Evolutionary conservation across 2,329 filamentous ascomycete species (phyloP).

Genomic region (Lasiodiplodia theobromae): DNA sequence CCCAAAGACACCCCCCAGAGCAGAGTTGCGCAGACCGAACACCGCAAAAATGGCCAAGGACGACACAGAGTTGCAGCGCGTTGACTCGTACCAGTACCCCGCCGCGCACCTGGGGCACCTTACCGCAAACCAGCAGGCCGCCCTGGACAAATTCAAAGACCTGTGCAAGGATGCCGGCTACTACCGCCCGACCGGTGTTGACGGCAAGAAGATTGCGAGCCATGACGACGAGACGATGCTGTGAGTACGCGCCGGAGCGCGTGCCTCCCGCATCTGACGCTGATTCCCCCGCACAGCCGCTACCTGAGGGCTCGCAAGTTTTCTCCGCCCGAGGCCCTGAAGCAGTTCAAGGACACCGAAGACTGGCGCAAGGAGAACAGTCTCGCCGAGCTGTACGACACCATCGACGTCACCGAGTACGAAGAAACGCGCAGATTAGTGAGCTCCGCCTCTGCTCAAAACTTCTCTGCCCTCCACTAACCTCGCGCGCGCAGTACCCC

Average conservation of each 20-base stretch:
- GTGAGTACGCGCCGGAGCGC: constrained; percentile 52
- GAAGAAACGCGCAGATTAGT: constrained; percentile 81
- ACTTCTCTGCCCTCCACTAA: constrained; percentile 8
- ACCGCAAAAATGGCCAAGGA: constrained; percentile 21
- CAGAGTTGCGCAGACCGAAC: background rate
- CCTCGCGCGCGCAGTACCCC: constrained; percentile 69
- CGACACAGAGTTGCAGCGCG: constrained; percentile 40
- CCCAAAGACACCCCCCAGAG: background rate
- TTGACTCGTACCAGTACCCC: constrained; percentile 66
- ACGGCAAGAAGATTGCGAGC: constrained; percentile 54
- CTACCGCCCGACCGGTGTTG: constrained; percentile 58
- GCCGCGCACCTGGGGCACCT: constrained; percentile 83
- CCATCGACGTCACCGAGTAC: constrained; percentile 84
- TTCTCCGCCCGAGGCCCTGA: constrained; percentile 76
- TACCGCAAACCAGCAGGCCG: constrained; percentile 69
- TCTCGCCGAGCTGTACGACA: constrained; percentile 80
- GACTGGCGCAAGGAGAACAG: constrained; percentile 83
- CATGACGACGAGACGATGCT: constrained; percentile 78
- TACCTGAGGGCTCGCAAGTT: constrained; percentile 88
- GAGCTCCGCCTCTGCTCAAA: constrained; percentile 36
- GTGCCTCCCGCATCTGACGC: background rate
- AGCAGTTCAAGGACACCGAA: constrained; percentile 87
- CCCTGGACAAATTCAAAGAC: constrained; percentile 75
- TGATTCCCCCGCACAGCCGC: constrained; percentile 61
- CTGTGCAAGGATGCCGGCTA: constrained; percentile 70